These are phyloP conservation scores for Fusarium compactum DNA, from an alignment of 2,329 filamentous ascomycete genomes.

Conservation along the genomic window DNA sequence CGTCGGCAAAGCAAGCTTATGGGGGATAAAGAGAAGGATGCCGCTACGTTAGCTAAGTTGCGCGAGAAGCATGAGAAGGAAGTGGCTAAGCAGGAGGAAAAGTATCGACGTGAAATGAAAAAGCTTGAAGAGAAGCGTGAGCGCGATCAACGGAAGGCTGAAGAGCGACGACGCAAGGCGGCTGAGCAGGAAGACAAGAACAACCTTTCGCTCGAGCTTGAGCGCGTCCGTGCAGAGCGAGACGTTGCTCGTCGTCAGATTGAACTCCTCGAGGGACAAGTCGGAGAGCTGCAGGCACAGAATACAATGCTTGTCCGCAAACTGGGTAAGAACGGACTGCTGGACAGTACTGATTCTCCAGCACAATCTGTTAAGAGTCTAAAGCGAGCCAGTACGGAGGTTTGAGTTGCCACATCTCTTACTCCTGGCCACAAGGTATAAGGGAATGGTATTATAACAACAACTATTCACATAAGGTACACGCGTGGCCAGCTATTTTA, in stretches of 20 bases:
- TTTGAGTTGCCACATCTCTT: constrained; percentile 4
- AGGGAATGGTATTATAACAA: background rate
- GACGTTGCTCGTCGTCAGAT: constrained; percentile 66
- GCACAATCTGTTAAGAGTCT: constrained; percentile 46
- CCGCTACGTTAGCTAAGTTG: constrained; percentile 65
- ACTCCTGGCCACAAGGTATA: background rate
- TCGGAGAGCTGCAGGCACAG: constrained; percentile 69
- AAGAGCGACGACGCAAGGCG: constrained; percentile 63
- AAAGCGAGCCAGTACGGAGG: constrained; percentile 18
- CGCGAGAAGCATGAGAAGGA: constrained; percentile 73
- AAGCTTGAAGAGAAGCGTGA: constrained; percentile 74
- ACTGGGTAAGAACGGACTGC: constrained; percentile 60
- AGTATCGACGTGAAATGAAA: constrained; percentile 71
- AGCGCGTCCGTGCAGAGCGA: constrained; percentile 62
- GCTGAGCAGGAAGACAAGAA: constrained; percentile 66
- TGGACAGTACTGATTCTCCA: constrained; percentile 56
- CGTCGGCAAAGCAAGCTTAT: constrained; percentile 59
- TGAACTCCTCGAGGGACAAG: constrained; percentile 65
- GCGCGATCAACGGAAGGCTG: constrained; percentile 71
- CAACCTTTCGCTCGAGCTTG: constrained; percentile 64
- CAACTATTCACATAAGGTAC: constrained; percentile 14
- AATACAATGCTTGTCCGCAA: constrained; percentile 69
- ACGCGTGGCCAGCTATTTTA: constrained; percentile 19
- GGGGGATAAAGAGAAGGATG: constrained; percentile 64
- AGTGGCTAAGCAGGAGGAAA: constrained; percentile 74